A percentile compares a stretch with the other conserved stretches of the same genome.
Evolutionary conservation across 495 filamentous ascomycete genomes (phyloP).

Genomic region (Physcia stellaris): DNA sequence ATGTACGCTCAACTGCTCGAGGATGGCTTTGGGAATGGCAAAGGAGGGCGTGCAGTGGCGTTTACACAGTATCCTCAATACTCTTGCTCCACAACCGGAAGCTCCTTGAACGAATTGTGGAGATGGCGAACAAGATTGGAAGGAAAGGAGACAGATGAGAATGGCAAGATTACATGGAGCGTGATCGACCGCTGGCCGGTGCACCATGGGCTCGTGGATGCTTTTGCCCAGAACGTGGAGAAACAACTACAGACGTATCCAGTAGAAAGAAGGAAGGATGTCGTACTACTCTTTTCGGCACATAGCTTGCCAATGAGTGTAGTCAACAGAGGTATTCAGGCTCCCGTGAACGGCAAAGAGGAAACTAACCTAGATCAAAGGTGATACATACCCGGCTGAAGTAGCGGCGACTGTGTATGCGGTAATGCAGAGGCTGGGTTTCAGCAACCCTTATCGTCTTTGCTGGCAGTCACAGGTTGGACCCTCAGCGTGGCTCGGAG

Average conservation of each 20-base stretch:
- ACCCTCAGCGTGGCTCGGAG: constrained; percentile 87
- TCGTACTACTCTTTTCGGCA: constrained; percentile 84
- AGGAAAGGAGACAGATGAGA: constrained; percentile 44
- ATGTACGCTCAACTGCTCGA: constrained; percentile 69
- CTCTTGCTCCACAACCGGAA: constrained; percentile 95
- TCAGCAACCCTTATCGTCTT: constrained; percentile 79
- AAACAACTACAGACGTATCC: constrained; percentile 70
- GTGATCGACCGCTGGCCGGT: constrained; percentile 96
- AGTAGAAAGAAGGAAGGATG: constrained; percentile 57
- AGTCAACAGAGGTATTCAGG: constrained; percentile 61
- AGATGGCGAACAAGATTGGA: constrained; percentile 86
- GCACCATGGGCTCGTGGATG: constrained; percentile 79
- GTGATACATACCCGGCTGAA: constrained; percentile 93
- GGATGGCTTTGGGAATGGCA: constrained; percentile 81
- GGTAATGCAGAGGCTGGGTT: constrained; percentile 79
- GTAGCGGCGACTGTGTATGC: constrained; percentile 96
- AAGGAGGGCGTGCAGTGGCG: constrained; percentile 81
- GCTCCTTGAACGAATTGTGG: constrained; percentile 93
- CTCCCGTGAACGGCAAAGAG: too few species aligned
- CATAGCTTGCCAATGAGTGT: constrained; percentile 96
- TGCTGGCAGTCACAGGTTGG: constrained; percentile 99
- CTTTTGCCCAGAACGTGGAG: constrained; percentile 84
- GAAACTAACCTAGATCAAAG: constrained; percentile 25
- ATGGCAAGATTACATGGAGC: constrained; percentile 80
- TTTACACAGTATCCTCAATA: constrained; percentile 99